Base-by-base conservation (phyloP, 164 flowering plant genomes). In the Macadamia tetraphylla region DNA sequence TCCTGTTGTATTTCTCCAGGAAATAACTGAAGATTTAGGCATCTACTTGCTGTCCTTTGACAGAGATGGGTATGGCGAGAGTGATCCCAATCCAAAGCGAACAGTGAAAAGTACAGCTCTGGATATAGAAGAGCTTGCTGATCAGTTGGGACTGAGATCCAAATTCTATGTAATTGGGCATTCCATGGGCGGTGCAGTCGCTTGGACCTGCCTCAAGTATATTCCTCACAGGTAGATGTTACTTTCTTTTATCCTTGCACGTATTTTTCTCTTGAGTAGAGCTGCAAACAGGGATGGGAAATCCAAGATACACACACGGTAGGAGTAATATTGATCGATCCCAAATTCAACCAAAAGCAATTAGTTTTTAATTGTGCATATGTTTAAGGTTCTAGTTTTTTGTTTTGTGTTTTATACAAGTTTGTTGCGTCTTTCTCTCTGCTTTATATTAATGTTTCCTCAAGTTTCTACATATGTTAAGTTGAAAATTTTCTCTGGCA, bases 51-150 rank as follows among this genome's bases (percentile, higher is more conserved):
- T 88, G 29, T 81, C 88, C 4, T 83, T 80, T 80, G 96, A 90
- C 71, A 74, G 93, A 74, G 84, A 93, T 17, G 96, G 96, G 29
- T 88, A 88, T 77, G 88, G 90, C 46, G 93, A 90, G 82, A 88
- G 93, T 73, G 93, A 86, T 76, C 87, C 96, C 29, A 66, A 88
- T 67, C 87, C 86, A 9, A 74, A 78, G 15, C 63, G 84, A 62
- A 79, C 88, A 8, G 73, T 70, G 30, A 85, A 87, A 70, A 90
- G 90, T 65, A 70, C 74, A 2, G 88, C 89, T 14, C 68, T 78
- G 60, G 97, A 90, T 69, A 74, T 90, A 56, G 88, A 88, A 74
- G 90, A 87, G 69, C 92, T 90, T 53, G 94, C 89, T 61, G 92
- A 90, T 71, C 83, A 82, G 62, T 69, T 90, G 75, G 82, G 63